Percentiles rank a stretch among this genome's conserved stretches.
Conservation (phyloP, 257 asterid genomes). For the Ligustrum vulgare region DNA sequence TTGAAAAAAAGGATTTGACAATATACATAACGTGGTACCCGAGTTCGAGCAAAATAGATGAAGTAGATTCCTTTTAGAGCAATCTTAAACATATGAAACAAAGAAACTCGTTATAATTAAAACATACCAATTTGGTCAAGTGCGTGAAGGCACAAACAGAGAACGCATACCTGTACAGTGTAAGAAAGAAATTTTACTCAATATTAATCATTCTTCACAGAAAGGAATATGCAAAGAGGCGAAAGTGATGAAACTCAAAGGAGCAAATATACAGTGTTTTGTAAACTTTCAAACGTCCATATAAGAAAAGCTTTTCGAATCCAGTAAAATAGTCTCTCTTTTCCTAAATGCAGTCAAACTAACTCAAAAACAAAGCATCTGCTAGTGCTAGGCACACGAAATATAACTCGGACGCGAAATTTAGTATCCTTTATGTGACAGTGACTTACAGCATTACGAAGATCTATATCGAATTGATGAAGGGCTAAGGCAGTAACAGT, state of each 20-base stretch:
- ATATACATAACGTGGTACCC: no score
- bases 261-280: neutral
- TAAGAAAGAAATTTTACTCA: slow-evolving; percentile 6
- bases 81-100: neutral
- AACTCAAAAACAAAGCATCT: no score
- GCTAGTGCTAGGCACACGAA: no score
- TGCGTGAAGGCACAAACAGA: slow-evolving; percentile 91
- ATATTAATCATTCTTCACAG: neutral
- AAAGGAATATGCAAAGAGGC: neutral
- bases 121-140: slow-evolving; percentile 94
- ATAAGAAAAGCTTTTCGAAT: neutral
- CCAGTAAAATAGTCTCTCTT: neutral
- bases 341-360: neutral
- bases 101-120: slow-evolving; percentile 1
- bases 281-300: neutral
- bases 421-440: neutral
- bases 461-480: slow-evolving; percentile 47
- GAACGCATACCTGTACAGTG: slow-evolving; percentile 75
- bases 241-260: slow-evolving; percentile 2
- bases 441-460: slow-evolving; percentile 54
- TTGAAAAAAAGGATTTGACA: no score
- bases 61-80: neutral
- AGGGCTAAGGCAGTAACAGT: slow-evolving; percentile 36
- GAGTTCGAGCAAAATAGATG: no score
- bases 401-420: no score